phyloP scores from a whole-genome alignment of 768 basidiomycete genomes.

The Antrodiella citrinella region DNA sequence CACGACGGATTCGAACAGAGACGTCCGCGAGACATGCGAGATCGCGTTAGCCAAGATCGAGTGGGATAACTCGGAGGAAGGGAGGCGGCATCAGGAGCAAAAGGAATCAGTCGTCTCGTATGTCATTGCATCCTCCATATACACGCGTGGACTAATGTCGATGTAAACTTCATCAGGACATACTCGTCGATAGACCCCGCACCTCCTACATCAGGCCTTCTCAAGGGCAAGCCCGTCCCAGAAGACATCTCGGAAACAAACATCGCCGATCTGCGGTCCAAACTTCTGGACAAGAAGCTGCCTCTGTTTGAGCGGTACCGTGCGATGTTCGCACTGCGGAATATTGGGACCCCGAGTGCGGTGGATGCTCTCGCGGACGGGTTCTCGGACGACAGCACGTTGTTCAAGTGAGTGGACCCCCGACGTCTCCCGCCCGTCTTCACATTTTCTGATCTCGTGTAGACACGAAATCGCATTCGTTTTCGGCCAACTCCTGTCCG shows the following conservation, averaged over 20 bases:
- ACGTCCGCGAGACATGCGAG: slow-evolving; percentile 92
- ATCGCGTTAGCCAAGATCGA: slow-evolving; percentile 93
- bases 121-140: slow-evolving; percentile 4
- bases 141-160: neutral
- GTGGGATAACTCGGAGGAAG: slow-evolving; percentile 81
- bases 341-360: slow-evolving; percentile 79
- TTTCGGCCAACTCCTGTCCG: slow-evolving; percentile 89
- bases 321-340: slow-evolving; percentile 96
- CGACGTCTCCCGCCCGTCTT: neutral
- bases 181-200: slow-evolving; percentile 90
- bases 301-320: slow-evolving; percentile 91
- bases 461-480: slow-evolving; percentile 99
- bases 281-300: slow-evolving; percentile 55
- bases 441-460: neutral
- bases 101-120: slow-evolving; percentile 7
- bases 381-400: slow-evolving; percentile 78
- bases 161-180: too few relatives aligned
- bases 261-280: slow-evolving; percentile 47
- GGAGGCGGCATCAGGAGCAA: slow-evolving; percentile 33
- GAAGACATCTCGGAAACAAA: slow-evolving; percentile 39
- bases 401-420: slow-evolving; percentile 81
- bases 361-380: slow-evolving; percentile 89
- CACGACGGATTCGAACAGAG: slow-evolving; percentile 59
- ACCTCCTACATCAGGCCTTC: slow-evolving; percentile 61
- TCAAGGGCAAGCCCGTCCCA: slow-evolving; percentile 45